Conservation (phyloP, 2,329 filamentous ascomycete species). For the Colletotrichum filicis region DNA sequence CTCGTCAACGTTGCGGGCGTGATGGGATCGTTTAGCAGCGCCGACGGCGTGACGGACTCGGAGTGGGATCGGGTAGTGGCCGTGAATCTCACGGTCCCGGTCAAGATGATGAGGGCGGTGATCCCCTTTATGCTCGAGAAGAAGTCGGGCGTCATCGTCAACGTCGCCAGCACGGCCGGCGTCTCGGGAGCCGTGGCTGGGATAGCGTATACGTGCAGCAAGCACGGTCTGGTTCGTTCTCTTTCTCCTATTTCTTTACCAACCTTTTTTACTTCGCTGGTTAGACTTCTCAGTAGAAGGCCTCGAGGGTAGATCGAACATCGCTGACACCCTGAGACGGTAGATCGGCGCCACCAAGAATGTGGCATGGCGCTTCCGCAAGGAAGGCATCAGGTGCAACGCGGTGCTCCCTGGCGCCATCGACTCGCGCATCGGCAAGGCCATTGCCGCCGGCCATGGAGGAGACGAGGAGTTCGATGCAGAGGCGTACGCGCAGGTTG, state of each 20-base stretch:
- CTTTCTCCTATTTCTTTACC: neutral
- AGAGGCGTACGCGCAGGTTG: conserved; percentile 39
- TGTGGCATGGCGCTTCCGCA: conserved; percentile 56
- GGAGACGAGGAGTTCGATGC: conserved; percentile 40
- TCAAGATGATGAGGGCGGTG: conserved; percentile 56
- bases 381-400: conserved; percentile 49
- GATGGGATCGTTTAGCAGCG: conserved; percentile 53
- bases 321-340: neutral
- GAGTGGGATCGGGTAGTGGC: conserved; percentile 53
- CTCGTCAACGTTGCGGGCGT: conserved; percentile 58
- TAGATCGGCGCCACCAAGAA: conserved; percentile 58
- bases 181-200: conserved; percentile 51
- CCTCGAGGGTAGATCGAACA: neutral
- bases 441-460: conserved; percentile 35
- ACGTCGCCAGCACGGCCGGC: conserved; percentile 50
- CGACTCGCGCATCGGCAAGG: conserved; percentile 43
- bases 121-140: conserved; percentile 52
- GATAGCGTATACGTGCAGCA: conserved; percentile 56
- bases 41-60: conserved; percentile 49
- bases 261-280: no score
- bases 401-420: conserved; percentile 46
- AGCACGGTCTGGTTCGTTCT: conserved; percentile 52
- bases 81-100: conserved; percentile 55
- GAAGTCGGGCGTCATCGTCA: conserved; percentile 53
- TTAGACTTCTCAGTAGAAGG: neutral